phyloP scores from a whole-genome alignment of 2,329 filamentous ascomycete species.

The Lecanosticta acicola region DNA sequence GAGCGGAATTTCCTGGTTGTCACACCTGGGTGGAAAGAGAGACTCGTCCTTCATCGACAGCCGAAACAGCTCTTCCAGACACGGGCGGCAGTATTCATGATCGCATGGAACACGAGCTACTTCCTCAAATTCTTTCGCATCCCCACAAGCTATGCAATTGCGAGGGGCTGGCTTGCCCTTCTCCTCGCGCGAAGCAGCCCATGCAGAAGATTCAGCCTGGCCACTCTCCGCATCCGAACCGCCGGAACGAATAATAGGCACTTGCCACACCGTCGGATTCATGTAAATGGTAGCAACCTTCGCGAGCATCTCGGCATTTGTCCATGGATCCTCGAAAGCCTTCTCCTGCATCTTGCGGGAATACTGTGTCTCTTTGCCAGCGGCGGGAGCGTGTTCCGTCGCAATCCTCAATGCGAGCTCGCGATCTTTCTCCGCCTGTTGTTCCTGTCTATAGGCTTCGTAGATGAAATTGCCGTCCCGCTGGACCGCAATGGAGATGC shows the following conservation, averaged over 20 bases:
- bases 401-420: constrained; percentile 14
- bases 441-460: constrained; percentile 14
- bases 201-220: constrained; percentile 18
- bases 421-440: constrained; percentile 20
- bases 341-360: constrained; percentile 6
- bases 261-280: background rate
- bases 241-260: constrained; percentile 1
- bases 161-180: constrained; percentile 4
- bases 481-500: constrained; percentile 18
- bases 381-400: background rate
- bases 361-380: background rate
- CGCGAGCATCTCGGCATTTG: constrained; percentile 17
- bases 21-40: constrained; percentile 54
- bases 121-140: constrained; percentile 28
- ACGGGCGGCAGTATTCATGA: constrained; percentile 50
- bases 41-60: constrained; percentile 45
- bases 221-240: constrained; percentile 10
- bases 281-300: constrained; percentile 23
- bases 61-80: constrained; percentile 44
- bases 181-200: constrained; percentile 13
- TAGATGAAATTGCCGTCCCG: constrained; percentile 13
- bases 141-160: constrained; percentile 28
- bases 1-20: constrained; percentile 39
- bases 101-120: constrained; percentile 27
- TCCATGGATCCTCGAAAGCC: constrained; percentile 12